Evolutionary conservation across 208 protist genomes (phyloP), one percentile per base, ranked within the genome.

Genomic region (Leishmania lainsoni): DNA sequence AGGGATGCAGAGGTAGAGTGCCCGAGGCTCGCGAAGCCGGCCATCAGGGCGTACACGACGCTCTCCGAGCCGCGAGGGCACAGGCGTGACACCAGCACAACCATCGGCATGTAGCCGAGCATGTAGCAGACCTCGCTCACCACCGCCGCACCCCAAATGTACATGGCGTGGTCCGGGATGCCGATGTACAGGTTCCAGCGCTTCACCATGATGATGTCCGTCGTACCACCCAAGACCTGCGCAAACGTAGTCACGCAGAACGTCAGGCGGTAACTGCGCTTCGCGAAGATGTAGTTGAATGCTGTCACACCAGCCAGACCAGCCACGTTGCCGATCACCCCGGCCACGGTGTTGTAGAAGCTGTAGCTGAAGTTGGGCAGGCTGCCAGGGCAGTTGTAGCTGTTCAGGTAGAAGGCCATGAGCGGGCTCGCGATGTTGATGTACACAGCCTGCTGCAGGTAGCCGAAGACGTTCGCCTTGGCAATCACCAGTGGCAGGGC

Each of bases 11-110:
- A 75, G 10, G 93, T 86, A 39, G 82, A 76, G 52, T 79, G 76
- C 6, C 92, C 94, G 68, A 97, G 83, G 83, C 92, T 93, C 22
- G 91, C 76, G 76, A 93, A 94, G 32, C 92, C 94, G 12, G 91
- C 91, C 77, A 97, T 85, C 29, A 96, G 83, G 5, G 94, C 88
- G 69, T 92, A 96, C 71, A 96, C 89, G 39, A 93, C 90, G 22
- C 83, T 86, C 82, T 97, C 94, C 59, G 92, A 89, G 17, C 91
- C 92, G 26, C 88, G 87, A 3, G 94, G 93, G 75, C 93, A 96
- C 32, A 97, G 84, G 48, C 92, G 93, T 10, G 93, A 92, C 65
- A 95, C 79, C 52, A 97, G 84, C 4, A 97, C 84, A 3, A 96
- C 84, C 45, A 87, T 83, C 26, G 95, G 92, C 91, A 98, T 96